Base-by-base conservation (phyloP, 2,329 filamentous ascomycete species). In the Paraphoma sp. region DNA sequence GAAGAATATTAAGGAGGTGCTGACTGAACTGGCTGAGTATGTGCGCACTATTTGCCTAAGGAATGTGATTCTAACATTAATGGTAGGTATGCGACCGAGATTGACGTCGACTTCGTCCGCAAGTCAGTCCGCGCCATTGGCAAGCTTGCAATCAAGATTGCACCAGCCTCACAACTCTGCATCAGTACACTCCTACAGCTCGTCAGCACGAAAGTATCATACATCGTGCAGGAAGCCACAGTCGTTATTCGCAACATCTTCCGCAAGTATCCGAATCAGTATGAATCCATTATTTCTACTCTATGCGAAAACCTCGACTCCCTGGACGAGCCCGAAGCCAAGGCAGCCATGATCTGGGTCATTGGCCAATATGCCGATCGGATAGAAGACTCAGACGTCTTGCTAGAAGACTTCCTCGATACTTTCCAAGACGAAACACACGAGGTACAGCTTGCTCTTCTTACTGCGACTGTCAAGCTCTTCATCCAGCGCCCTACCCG, bases 181-280 rank as follows among this genome's bases (percentile, higher is more conserved):
- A 99, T 99, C 74, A 93, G 94, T 71, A 89, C 96, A 6, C 83
- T 99, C 0, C 84, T 99, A 17, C 93, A 97, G 61, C 86, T 99
- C 41, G 95, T 99, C 45, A 90, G 93, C 29, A 98, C 95, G n/a
- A 98, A 98, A 79, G 89, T 99, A 52, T 96, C 93, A 0, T 99
- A 99, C 73, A 99, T 99, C 65, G 95, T 99, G 1, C 95, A 99
- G 78, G 95, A 99, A 81, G 95, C 95, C 14, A 99, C 95, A 0
- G 95, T 99, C 5, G 95, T 99, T 28, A 99, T 99, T 73, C 90
- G 93, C 65, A 99, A 99, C 77, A 99, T 99, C 71, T 99, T 99
- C 85, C 89, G 95, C 67, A 98, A 98, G 80, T 99, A 99, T 71
- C 95, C 95, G 8, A 97, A 99, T 75, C 92, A 97, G 75, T 99